Evolutionary conservation across 2,329 filamentous ascomycete species (phyloP).

Genomic region (Aspergillus terreus): DNA sequence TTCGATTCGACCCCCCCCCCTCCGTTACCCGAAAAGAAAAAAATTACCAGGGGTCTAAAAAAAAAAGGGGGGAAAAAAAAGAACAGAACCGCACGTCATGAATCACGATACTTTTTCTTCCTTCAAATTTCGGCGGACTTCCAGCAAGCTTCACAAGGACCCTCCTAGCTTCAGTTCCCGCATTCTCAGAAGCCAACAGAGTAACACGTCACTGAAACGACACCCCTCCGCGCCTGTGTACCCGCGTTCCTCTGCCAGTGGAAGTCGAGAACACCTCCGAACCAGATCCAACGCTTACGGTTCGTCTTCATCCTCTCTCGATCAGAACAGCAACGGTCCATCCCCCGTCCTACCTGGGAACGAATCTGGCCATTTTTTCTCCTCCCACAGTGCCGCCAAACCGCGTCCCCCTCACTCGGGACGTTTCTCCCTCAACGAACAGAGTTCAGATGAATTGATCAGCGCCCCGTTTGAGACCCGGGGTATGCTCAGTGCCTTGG

Average conservation of each 20-base stretch:
- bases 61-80: background rate
- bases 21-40: background rate
- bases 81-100: conserved; percentile 24
- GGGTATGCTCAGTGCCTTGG: conserved; percentile 42
- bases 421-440: conserved; percentile 35
- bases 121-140: conserved; percentile 38
- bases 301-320: conserved; percentile 47
- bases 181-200: conserved; percentile 42
- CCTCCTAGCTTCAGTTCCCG: conserved; percentile 39
- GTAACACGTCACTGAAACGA: conserved; percentile 42
- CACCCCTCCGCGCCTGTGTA: conserved; percentile 46
- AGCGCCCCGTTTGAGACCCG: conserved; percentile 42
- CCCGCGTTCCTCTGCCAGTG: conserved; percentile 39
- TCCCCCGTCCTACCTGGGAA: conserved; percentile 35
- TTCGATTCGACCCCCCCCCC: conserved; percentile 25
- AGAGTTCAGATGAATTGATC: conserved; percentile 45
- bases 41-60: background rate
- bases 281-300: conserved; percentile 46
- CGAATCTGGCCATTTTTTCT: conserved; percentile 28
- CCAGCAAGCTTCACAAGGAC: conserved; percentile 44
- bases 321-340: conserved; percentile 38
- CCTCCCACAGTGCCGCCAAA: conserved; percentile 22
- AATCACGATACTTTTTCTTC: conserved; percentile 34
- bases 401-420: conserved; percentile 32
- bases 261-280: conserved; percentile 40